Percentiles rank a stretch among this genome's conserved stretches.
These are phyloP conservation scores for Candida arabinofermentans DNA, from an alignment of 805 yeast species.

Conservation along the genomic window DNA sequence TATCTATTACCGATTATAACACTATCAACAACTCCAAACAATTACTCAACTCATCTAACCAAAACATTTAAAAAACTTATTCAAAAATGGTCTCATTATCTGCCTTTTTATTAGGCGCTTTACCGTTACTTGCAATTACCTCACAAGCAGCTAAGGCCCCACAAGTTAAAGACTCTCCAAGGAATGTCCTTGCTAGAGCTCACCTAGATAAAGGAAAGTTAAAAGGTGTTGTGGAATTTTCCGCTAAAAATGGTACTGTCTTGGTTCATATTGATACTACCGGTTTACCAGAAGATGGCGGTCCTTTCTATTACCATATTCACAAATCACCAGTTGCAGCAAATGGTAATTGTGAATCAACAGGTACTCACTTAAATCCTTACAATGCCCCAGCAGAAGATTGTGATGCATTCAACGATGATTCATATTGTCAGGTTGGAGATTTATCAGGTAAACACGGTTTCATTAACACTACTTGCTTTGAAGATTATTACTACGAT, in stretches of 20 bases:
- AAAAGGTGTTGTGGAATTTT: constrained; percentile 55
- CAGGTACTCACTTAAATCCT: constrained; percentile 63
- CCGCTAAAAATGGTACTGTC: constrained; percentile 55
- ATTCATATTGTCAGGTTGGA: constrained; percentile 64
- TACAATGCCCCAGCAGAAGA: constrained; percentile 45
- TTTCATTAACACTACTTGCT: constrained; percentile 63
- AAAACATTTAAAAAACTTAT: too few species aligned
- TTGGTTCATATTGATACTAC: constrained; percentile 68
- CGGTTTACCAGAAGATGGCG: constrained; percentile 62
- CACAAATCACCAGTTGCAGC: constrained; percentile 55
- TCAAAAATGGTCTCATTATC: constrained; percentile 22
- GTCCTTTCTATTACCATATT: constrained; percentile 68
- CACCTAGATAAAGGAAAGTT: constrained; percentile 45
- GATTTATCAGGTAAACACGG: constrained; percentile 81
- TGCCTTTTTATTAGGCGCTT: constrained; percentile 11
- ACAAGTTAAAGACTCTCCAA: constrained; percentile 44
- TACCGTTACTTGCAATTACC: constrained; percentile 7
- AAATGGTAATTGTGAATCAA: constrained; percentile 48
- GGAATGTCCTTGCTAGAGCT: constrained; percentile 50
- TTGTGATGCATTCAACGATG: constrained; percentile 48
- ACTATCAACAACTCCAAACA: too few species aligned
- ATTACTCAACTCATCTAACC: too few species aligned
- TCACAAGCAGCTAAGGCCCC: constrained; percentile 45
- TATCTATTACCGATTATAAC: too few species aligned
- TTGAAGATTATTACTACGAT: constrained; percentile 58